Evolutionary conservation across 2,329 filamentous ascomycete species (phyloP).

Genomic region (Coniochaeta sp.): DNA sequence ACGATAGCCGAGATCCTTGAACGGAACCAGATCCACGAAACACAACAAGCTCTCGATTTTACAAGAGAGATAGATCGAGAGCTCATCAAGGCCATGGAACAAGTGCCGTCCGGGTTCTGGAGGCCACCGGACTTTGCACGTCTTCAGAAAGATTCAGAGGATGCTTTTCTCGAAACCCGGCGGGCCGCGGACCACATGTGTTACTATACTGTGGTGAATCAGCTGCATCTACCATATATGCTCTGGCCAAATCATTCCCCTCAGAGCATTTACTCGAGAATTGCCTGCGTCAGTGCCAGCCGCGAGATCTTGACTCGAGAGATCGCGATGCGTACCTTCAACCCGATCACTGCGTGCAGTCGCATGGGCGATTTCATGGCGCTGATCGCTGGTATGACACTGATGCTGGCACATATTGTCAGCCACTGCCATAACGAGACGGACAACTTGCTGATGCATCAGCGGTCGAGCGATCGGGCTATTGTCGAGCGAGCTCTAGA

Average conservation of each 20-base stretch:
- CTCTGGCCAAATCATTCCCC: constrained; percentile 27
- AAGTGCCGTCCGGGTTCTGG: constrained; percentile 27
- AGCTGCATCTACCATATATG: constrained; percentile 46
- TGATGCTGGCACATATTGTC: constrained; percentile 27
- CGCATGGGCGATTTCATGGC: constrained; percentile 28
- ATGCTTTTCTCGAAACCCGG: constrained; percentile 18
- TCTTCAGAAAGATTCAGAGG: constrained; percentile 4
- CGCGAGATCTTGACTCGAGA: constrained; percentile 29
- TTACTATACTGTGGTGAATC: constrained; percentile 38
- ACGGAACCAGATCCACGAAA: constrained; percentile 20
- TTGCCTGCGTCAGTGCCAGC: constrained; percentile 30
- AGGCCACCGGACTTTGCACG: constrained; percentile 15
- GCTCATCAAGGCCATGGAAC: constrained; percentile 19
- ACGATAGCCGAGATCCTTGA: constrained; percentile 27
- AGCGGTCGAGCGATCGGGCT: constrained; percentile 29
- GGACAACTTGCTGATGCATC: constrained; percentile 25
- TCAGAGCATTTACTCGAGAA: constrained; percentile 36
- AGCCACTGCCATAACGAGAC: neutral
- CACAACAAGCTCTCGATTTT: constrained; percentile 10
- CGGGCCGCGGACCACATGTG: constrained; percentile 25
- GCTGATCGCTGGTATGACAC: constrained; percentile 26
- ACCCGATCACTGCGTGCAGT: constrained; percentile 20
- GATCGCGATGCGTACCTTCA: constrained; percentile 23
- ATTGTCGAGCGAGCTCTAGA: constrained; percentile 27
- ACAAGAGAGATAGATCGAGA: constrained; percentile 23